A percentile compares a stretch with the other conserved stretches of the same genome.
phyloP scores from a whole-genome alignment of 2,329 filamentous ascomycete genomes.

The Pseudonectria foliicola region DNA sequence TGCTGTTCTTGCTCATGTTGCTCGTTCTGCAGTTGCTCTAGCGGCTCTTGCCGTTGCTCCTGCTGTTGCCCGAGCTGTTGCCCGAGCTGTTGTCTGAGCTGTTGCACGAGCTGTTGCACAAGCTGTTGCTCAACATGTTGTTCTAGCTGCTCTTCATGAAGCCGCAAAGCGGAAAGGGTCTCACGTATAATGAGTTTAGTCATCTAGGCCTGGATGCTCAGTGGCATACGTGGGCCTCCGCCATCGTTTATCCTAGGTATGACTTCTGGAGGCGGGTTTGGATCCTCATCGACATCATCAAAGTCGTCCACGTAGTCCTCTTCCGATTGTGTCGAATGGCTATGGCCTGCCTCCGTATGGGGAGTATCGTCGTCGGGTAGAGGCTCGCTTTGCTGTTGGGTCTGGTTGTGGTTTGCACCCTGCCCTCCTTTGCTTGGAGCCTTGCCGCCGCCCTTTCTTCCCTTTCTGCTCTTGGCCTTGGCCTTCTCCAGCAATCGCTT shows the following conservation, averaged over 20 bases:
- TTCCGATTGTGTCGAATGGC: conserved; percentile 33
- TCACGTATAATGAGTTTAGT: neutral
- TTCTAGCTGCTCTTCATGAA: too few species aligned
- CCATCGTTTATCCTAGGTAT: conserved; percentile 5
- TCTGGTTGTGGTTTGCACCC: conserved; percentile 13
- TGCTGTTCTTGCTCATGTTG: too few species aligned
- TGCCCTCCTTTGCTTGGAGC: conserved; percentile 21
- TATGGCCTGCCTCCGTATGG: conserved; percentile 19
- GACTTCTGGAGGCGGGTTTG: conserved; percentile 13
- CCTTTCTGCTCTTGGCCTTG: conserved; percentile 86
- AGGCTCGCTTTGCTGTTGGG: conserved; percentile 16
- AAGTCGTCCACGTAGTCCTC: conserved; percentile 31
- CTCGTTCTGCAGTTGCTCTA: too few species aligned
- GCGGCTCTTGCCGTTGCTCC: too few species aligned
- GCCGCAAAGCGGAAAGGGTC: too few species aligned
- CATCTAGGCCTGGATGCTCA: conserved; percentile 9
- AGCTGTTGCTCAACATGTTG: too few species aligned
- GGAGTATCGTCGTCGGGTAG: conserved; percentile 15
- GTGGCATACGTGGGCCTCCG: conserved; percentile 8
- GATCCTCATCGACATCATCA: conserved; percentile 20
- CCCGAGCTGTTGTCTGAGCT: too few species aligned
- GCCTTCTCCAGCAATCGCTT: conserved; percentile 81
- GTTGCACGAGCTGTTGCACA: too few species aligned
- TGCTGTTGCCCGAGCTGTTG: too few species aligned
- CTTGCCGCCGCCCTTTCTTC: conserved; percentile 69